A percentile compares a stretch with the other conserved stretches of the same genome.
Evolutionary conservation across 208 protist genomes (phyloP).

Genomic region (Trypanosoma boissoni): DNA sequence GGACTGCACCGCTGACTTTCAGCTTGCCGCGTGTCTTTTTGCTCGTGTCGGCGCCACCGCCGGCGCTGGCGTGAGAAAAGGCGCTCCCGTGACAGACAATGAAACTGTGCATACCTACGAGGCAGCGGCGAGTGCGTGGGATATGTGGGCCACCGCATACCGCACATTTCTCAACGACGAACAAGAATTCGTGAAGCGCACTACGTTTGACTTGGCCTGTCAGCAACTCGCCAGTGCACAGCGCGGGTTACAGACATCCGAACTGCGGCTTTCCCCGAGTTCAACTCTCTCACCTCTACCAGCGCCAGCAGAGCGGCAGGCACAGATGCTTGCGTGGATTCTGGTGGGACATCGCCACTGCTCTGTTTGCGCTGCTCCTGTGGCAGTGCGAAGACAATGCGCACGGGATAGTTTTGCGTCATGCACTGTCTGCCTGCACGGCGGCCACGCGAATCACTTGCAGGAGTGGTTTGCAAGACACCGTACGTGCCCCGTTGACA

Average conservation of each 20-base stretch:
- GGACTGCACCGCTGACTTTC: conserved; percentile 78
- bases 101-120: too few relatives aligned
- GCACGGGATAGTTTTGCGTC: conserved; percentile 48
- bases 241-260: neutral
- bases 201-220: conserved; percentile 75
- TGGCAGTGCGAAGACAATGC: conserved; percentile 15
- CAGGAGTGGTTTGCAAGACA: conserved; percentile 77
- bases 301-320: too few relatives aligned
- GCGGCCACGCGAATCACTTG: conserved; percentile 79
- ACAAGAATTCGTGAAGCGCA: conserved; percentile 70
- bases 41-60: conserved; percentile 53
- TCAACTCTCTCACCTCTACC: too few relatives aligned
- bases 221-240: conserved; percentile 30
- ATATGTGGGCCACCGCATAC: conserved; percentile 75
- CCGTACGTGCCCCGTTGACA: conserved; percentile 61
- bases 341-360: conserved; percentile 24
- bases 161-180: conserved; percentile 70
- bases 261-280: too few relatives aligned
- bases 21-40: conserved; percentile 82
- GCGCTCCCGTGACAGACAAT: too few relatives aligned
- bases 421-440: conserved; percentile 80
- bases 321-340: too few relatives aligned
- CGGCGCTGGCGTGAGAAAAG: too few relatives aligned
- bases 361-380: conserved; percentile 40
- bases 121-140: conserved; percentile 31